Evolutionary conservation across 2,329 filamentous ascomycete species (phyloP), one percentile per base, ranked within the genome.

Genomic region (Pyrenophora graminea): DNA sequence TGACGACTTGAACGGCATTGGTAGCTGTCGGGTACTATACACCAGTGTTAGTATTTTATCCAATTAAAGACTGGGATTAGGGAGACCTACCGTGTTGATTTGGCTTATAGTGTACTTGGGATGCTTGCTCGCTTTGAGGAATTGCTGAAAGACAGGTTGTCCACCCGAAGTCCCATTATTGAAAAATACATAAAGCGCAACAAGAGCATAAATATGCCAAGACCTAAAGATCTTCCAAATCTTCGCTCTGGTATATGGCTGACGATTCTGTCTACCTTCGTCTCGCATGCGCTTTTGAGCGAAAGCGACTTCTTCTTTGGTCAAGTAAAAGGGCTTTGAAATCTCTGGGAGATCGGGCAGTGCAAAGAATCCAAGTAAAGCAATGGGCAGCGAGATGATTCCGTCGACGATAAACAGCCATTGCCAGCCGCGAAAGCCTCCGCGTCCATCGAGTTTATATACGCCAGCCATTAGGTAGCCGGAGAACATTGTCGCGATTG

Each of bases 391-490:
- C 1, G 59, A 62, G 17, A 62, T 61, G 9, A 62, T 40, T 6
- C 59, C 59, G 13, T 62, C 60, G 15, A 62, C 57, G 6, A 62
- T 49, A 39, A 64, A 63, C 2, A 65, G 13, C 61, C 62, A 64
- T 46, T 58, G 56, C 69, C 69, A 71, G 7, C 68, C 66, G 18
- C 57, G 46, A n/a, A 69, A 79, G 15, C 79, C 81, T 58, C 82
- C 81, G 60, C 82, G 83, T 68, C 83, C 84, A 64, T 83, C 82
- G 59, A 84, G 75, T 19, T 75, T 73, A 63, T 82, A 79, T 54
- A 80, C 83, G 1, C 81, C 81, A 4, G 78, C 77, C 63, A 80
- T 72, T 52, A 81, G 71, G 43, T 76, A 79, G 4, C 77, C 76
- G 12, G 51, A 56, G 36, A 60, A 55, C 23, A 59, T 60, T 2